These are phyloP conservation scores for Bidens hawaiensis DNA, from an alignment of 140 eudicot species.

Conservation along the genomic window DNA sequence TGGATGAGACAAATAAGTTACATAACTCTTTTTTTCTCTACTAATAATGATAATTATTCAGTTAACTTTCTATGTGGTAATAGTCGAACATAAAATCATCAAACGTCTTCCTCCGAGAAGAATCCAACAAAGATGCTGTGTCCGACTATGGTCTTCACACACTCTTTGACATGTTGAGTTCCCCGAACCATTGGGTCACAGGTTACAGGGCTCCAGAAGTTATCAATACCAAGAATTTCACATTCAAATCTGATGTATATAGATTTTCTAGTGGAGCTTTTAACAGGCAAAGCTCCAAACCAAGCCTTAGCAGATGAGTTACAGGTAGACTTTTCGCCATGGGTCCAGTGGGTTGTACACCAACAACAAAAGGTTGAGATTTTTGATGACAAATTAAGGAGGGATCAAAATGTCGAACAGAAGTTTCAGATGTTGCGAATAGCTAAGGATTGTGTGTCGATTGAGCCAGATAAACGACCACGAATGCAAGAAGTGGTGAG, in stretches of 20 bases:
- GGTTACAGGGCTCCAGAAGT: background rate
- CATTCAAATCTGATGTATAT: conserved; percentile 74
- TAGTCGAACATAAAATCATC: conserved; percentile 79
- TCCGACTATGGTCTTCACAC: conserved; percentile 73
- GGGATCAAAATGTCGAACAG: conserved; percentile 65
- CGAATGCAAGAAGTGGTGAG: conserved; percentile 62
- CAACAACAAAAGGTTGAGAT: conserved; percentile 83
- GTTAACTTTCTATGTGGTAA: too few relatives aligned
- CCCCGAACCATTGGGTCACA: background rate
- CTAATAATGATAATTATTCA: too few relatives aligned
- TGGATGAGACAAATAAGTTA: too few relatives aligned
- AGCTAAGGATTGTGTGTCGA: too few relatives aligned
- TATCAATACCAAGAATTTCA: conserved; percentile 19
- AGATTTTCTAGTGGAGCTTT: too few relatives aligned
- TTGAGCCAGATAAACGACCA: conserved; percentile 74
- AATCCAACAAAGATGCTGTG: conserved; percentile 44
- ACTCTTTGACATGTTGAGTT: conserved; percentile 38
- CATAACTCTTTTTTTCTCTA: too few relatives aligned
- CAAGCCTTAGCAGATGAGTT: conserved; percentile 58
- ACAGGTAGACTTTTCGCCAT: conserved; percentile 59
- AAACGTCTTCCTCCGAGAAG: conserved; percentile 65
- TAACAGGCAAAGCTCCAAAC: too few relatives aligned
- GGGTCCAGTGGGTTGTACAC: conserved; percentile 74
- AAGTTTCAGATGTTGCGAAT: conserved; percentile 71
- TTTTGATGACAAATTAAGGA: conserved; percentile 65